Percentiles rank a stretch among this genome's conserved stretches.
Evolutionary conservation across 768 basidiomycete genomes (phyloP).

Genomic region (Leccinum subgranulosum): DNA sequence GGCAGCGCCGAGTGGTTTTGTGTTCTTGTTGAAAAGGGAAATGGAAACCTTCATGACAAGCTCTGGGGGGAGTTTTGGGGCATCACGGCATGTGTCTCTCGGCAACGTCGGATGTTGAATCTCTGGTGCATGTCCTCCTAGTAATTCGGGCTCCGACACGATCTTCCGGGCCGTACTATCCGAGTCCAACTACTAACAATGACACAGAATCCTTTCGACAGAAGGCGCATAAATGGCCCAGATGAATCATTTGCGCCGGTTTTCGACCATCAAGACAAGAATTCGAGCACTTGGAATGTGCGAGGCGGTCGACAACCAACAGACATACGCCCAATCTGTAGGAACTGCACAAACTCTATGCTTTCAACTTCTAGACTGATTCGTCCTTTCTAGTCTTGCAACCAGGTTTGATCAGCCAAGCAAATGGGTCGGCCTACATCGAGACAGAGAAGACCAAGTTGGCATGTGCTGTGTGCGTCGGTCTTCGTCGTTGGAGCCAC

Average conservation of each 20-base stretch:
- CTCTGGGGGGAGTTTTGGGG: neutral
- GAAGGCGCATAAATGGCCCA: constrained; percentile 88
- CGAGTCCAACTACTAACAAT: constrained; percentile 21
- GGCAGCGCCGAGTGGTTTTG: constrained; percentile 53
- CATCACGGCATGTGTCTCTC: neutral
- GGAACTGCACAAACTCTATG: constrained; percentile 19
- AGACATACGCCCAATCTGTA: constrained; percentile 88
- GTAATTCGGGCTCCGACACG: neutral
- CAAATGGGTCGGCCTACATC: constrained; percentile 96
- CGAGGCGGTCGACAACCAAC: constrained; percentile 50
- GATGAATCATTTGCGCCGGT: constrained; percentile 73
- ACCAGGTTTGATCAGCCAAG: constrained; percentile 86
- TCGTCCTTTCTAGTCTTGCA: constrained; percentile 63
- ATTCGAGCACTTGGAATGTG: constrained; percentile 17
- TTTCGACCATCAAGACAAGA: constrained; percentile 40
- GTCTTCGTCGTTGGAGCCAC: neutral
- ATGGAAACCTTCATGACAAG: constrained; percentile 83
- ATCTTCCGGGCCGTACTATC: neutral
- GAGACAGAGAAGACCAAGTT: constrained; percentile 91
- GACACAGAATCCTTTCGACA: constrained; percentile 67
- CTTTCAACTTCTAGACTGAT: constrained; percentile 1
- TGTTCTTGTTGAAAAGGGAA: constrained; percentile 56
- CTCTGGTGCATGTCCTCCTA: neutral
- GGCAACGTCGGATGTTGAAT: neutral
- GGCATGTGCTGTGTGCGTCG: constrained; percentile 87